Conservation (phyloP, 352 stramenopile genomes). For the Poterioochromonas sp. region DNA sequence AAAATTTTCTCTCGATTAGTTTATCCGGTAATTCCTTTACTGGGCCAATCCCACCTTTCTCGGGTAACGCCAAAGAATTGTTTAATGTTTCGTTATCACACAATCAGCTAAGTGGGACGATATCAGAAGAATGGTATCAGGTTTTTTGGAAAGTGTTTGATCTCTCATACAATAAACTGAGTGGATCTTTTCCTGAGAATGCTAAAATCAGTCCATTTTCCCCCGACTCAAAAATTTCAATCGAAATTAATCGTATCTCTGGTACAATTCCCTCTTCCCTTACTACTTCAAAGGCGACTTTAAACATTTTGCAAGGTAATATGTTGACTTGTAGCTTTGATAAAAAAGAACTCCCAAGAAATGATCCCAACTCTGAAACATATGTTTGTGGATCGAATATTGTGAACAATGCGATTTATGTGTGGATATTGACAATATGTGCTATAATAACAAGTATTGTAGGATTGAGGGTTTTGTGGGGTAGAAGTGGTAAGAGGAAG, state of each 20-base stretch:
- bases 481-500: no score
- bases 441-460: no score
- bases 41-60: neutral
- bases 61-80: neutral
- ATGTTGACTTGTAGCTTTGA: neutral
- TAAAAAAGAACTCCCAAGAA: neutral
- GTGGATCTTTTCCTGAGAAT: neutral
- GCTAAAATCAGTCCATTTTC: neutral
- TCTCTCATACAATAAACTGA: neutral
- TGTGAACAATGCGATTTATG: neutral
- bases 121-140: neutral
- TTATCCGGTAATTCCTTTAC: neutral
- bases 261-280: neutral
- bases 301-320: slow-evolving; percentile 2
- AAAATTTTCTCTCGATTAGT: neutral
- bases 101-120: neutral
- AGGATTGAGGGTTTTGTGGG: no score
- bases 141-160: neutral
- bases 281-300: neutral
- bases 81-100: neutral
- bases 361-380: neutral
- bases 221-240: neutral
- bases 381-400: slow-evolving; percentile 7
- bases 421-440: neutral
- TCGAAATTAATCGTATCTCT: slow-evolving; percentile 9